Base-by-base conservation (phyloP, 2,329 filamentous ascomycete species). In the Aspergillus intermedius region DNA sequence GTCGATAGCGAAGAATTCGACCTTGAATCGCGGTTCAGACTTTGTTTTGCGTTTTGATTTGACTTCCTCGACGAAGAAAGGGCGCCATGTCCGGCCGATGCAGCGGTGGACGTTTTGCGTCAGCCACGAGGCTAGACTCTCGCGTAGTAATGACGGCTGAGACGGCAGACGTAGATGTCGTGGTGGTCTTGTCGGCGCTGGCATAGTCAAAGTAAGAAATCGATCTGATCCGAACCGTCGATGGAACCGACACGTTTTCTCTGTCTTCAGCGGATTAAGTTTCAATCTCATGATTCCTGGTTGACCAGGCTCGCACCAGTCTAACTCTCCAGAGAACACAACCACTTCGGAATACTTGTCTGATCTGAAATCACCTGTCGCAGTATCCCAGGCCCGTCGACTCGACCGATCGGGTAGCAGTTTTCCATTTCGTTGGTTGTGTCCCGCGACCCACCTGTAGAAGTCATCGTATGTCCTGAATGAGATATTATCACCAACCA, bases 161-260 rank as follows among this genome's bases (percentile, higher is more conserved):
- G 51, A 51, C 2, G 48, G 44, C 2, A 57, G 51, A 41, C 43
- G 65, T 28, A 60, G 53, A 54, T 64, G 55, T 1, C 4, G 19
- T 5, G 63, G 66, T 13, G 63, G 60, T 12, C 54, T 58, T 40
- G 62, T 46, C 8, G 64, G 57, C 10, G 60, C 58, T 4, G 66
- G 70, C 3, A 72, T 54, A 1, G 62, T 68, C 12, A 77, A 44
- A 23, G 68, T 67, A 12, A 75, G 55, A 49, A 76, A 76, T 25
- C 74, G 61, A 59, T 75, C 73, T 4, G 68, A 68, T 4, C 74
- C 74, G 54, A 74, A 76, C 25, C 70, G 67, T 17, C 74, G 65
- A 44, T 70, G 64, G 30, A 77, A 70, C 1, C 74, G 71, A 59
- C 71, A 74, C 9, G 70, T 68, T 44, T 61, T 48, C 17, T 76